A percentile compares a stretch with the other conserved stretches of the same genome.
Conservation (phyloP, 1,284 basidiomycete genomes). For the Marasmius oreades region DNA sequence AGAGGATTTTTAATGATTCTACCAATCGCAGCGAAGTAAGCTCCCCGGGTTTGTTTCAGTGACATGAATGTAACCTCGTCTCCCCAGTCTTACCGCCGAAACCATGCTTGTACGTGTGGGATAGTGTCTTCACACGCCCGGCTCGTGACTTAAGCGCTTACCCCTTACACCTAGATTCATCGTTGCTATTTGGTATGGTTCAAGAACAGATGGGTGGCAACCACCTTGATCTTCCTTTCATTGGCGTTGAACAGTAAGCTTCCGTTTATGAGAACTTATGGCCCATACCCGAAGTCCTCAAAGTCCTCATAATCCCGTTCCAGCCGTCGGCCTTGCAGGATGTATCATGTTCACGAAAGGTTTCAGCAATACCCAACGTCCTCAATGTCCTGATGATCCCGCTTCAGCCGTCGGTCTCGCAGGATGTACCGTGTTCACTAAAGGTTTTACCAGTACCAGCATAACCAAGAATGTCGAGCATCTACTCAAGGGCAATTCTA, state of each 20-base stretch:
- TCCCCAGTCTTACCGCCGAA: background rate
- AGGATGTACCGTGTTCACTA: conserved; percentile 2
- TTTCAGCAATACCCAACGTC: too few relatives aligned
- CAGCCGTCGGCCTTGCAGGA: too few relatives aligned
- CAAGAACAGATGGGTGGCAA: conserved; percentile 1
- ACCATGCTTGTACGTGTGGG: conserved; percentile 1
- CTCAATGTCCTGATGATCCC: too few relatives aligned
- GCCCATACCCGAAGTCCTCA: too few relatives aligned
- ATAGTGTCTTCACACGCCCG: background rate
- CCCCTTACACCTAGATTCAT: too few relatives aligned
- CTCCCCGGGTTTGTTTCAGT: background rate
- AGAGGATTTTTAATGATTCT: conserved; percentile 4
- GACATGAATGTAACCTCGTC: background rate
- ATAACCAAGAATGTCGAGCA: background rate
- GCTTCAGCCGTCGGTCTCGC: conserved; percentile 2
- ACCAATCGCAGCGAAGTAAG: conserved; percentile 1
- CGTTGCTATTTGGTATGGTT: conserved; percentile 4
- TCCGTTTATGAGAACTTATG: too few relatives aligned
- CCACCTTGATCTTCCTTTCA: background rate
- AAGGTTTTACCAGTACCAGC: background rate
- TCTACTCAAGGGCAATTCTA: background rate
- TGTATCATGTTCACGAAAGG: too few relatives aligned
- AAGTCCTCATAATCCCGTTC: too few relatives aligned
- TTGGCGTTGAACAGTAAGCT: conserved; percentile 1
- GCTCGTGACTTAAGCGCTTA: background rate